These are phyloP conservation scores for Anisogramma anomala DNA, from an alignment of 2,329 filamentous ascomycete species.

Conservation along the genomic window DNA sequence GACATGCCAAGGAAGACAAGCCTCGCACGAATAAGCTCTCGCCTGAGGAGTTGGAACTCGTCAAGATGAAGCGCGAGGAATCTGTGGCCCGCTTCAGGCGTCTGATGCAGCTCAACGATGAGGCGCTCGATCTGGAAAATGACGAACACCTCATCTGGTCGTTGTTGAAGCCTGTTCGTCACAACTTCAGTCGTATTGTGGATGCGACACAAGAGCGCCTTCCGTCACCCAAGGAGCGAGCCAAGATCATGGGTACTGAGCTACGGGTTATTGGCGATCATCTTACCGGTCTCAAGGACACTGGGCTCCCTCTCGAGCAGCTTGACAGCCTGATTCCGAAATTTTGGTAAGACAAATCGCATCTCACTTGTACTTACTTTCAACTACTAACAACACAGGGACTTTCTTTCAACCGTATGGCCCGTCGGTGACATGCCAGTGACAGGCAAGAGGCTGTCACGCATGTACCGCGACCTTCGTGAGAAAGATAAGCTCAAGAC, in stretches of 20 bases:
- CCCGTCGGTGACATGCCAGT: conserved; percentile 27
- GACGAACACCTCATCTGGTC: conserved; percentile 28
- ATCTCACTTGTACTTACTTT: not conserved
- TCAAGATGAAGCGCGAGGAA: conserved; percentile 24
- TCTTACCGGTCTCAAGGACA: conserved; percentile 24
- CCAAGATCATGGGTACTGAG: conserved; percentile 27
- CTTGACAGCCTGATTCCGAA: conserved; percentile 26
- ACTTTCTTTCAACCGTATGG: conserved; percentile 29
- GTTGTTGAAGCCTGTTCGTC: conserved; percentile 25
- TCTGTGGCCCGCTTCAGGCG: conserved; percentile 27
- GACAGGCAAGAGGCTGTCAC: conserved; percentile 25
- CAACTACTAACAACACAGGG: conserved; percentile 21
- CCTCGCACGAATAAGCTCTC: conserved; percentile 24
- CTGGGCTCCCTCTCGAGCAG: conserved; percentile 19
- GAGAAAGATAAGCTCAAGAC: conserved; percentile 22
- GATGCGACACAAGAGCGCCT: conserved; percentile 22
- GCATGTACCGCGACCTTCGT: conserved; percentile 26
- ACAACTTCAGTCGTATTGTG: conserved; percentile 28
- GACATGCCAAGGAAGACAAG: conserved; percentile 33
- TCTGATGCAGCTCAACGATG: conserved; percentile 26
- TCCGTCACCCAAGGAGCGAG: conserved; percentile 23
- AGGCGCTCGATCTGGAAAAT: conserved; percentile 24
- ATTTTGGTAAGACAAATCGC: conserved; percentile 23
- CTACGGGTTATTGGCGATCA: conserved; percentile 26
- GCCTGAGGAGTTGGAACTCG: conserved; percentile 25